Percentiles rank a stretch among this genome's conserved stretches.
phyloP scores from a whole-genome alignment of 1,284 basidiomycete genomes.

The Ustilago cynodontis region DNA sequence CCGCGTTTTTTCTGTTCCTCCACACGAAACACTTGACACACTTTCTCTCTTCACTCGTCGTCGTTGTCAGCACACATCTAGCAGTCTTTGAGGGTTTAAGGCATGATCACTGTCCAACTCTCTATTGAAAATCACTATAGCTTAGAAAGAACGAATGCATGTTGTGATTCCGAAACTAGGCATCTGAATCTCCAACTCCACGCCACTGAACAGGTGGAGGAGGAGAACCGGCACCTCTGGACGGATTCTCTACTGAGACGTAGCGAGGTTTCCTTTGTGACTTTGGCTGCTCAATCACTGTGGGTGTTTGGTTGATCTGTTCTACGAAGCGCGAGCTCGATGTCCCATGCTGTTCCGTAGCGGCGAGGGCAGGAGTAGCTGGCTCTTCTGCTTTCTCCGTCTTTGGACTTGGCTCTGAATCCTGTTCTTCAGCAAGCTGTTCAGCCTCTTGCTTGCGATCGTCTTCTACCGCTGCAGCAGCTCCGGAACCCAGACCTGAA shows the following conservation, averaged over 20 bases:
- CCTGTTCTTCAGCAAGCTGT: constrained; percentile 23
- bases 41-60: background rate
- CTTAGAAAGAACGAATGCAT: background rate
- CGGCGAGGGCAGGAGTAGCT: background rate
- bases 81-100: no score
- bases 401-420: no score
- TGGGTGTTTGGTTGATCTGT: constrained; percentile 4
- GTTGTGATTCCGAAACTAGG: background rate
- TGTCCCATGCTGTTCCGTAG: no score
- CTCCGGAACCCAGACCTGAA: constrained; percentile 29
- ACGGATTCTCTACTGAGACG: constrained; percentile 46
- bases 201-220: constrained; percentile 50
- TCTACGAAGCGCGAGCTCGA: constrained; percentile 25
- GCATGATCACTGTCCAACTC: no score
- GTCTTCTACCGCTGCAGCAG: constrained; percentile 23
- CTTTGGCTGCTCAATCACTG: constrained; percentile 6
- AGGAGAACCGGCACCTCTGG: constrained; percentile 33
- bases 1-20: constrained; percentile 18
- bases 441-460: constrained; percentile 22
- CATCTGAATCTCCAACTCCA: background rate
- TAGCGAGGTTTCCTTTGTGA: constrained; percentile 29
- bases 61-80: background rate
- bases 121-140: background rate
- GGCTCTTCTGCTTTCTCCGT: no score
- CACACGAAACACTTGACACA: background rate